These are phyloP conservation scores for Calonectria naviculata DNA, from an alignment of 2,329 filamentous ascomycete species.

Conservation along the genomic window DNA sequence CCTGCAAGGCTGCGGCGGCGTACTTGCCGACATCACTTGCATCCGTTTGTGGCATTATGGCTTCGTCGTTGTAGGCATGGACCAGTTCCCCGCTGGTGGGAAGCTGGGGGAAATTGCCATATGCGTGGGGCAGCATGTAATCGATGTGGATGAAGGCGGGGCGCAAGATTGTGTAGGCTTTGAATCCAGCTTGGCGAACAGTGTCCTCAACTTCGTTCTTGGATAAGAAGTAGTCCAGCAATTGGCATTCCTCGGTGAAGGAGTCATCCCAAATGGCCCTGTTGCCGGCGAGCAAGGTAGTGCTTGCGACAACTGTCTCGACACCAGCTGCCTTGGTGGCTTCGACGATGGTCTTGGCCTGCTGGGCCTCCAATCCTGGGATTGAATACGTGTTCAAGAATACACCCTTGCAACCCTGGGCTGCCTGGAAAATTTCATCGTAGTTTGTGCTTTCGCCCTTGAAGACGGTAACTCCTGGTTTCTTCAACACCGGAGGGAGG, in stretches of 20 bases:
- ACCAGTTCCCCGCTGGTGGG: conserved; percentile 41
- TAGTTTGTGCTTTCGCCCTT: conserved; percentile 48
- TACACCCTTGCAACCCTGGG: conserved; percentile 46
- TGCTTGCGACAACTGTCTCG: conserved; percentile 40
- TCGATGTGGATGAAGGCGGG: conserved; percentile 44
- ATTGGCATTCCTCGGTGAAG: background rate
- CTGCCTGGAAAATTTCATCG: conserved; percentile 44
- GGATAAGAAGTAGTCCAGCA: conserved; percentile 48
- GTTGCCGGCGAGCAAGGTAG: conserved; percentile 32
- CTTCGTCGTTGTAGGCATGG: conserved; percentile 33
- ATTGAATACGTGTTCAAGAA: conserved; percentile 43
- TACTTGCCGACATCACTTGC: conserved; percentile 46
- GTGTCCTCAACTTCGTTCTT: conserved; percentile 50
- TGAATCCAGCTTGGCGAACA: conserved; percentile 42
- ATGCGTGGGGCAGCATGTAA: conserved; percentile 34
- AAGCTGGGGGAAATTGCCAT: conserved; percentile 44
- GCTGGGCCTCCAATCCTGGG: conserved; percentile 41
- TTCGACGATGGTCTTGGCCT: conserved; percentile 45
- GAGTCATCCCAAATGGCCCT: conserved; percentile 39
- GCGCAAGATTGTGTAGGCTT: conserved; percentile 47
- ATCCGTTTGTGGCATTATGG: conserved; percentile 43
- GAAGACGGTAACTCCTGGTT: conserved; percentile 46
- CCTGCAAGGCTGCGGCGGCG: conserved; percentile 44
- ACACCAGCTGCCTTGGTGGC: conserved; percentile 47
- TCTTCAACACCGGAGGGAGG: conserved; percentile 36